Percentiles rank a stretch among this genome's conserved stretches.
These are phyloP conservation scores for Taiozyma sp. DNA, from an alignment of 1,139 yeast species.

Conservation along the genomic window DNA sequence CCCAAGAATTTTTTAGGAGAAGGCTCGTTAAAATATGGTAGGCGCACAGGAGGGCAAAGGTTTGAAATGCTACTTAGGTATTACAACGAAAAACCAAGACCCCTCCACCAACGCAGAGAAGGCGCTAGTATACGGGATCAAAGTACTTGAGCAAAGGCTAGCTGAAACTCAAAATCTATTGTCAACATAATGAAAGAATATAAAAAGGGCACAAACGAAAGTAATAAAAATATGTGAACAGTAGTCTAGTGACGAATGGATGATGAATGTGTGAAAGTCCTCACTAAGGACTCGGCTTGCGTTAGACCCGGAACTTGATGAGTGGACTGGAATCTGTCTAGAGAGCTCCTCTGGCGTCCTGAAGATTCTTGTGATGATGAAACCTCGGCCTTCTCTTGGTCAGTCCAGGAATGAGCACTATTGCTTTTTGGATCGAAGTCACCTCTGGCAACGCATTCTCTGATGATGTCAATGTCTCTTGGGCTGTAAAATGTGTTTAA, in stretches of 20 bases:
- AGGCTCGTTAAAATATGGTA: not conserved
- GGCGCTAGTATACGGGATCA: not conserved
- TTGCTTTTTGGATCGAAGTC: slow-evolving; percentile 35
- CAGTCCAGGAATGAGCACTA: slow-evolving; percentile 21
- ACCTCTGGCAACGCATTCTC: slow-evolving; percentile 66
- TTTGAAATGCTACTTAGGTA: no score
- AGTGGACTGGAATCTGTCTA: slow-evolving; percentile 6
- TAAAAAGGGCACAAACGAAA: not conserved
- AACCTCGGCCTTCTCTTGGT: slow-evolving; percentile 6
- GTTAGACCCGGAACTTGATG: slow-evolving; percentile 12
- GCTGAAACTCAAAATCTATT: not conserved
- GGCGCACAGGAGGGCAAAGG: no score
- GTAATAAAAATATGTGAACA: not conserved
- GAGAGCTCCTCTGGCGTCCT: not conserved
- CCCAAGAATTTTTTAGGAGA: not conserved
- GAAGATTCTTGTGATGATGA: slow-evolving; percentile 5
- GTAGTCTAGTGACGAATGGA: not conserved
- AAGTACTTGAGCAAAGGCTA: not conserved
- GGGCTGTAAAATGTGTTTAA: slow-evolving; percentile 63
- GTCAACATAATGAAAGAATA: not conserved
- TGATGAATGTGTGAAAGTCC: slow-evolving; percentile 31
- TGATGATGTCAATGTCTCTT: slow-evolving; percentile 75
- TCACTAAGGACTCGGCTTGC: slow-evolving; percentile 11
- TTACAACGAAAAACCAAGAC: no score
- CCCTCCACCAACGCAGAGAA: no score